Percentiles rank a stretch among this genome's conserved stretches.
Conservation (phyloP, 2,329 filamentous ascomycete genomes). For the Diplodia seriata region DNA sequence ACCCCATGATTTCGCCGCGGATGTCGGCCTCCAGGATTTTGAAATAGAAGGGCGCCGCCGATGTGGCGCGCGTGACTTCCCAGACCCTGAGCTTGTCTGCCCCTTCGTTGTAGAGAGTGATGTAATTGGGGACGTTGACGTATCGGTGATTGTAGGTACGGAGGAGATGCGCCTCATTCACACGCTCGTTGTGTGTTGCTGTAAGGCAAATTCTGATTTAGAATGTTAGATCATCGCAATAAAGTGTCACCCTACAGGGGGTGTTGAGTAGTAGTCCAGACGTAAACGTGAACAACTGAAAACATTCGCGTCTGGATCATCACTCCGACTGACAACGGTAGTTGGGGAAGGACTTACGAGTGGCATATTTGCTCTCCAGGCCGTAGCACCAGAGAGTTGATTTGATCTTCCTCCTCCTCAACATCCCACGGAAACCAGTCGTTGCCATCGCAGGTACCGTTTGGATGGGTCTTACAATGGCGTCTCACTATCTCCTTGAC, state of each 20-base stretch:
- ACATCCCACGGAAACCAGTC: slow-evolving; percentile 55
- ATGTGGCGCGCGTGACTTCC: slow-evolving; percentile 60
- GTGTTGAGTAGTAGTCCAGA: not conserved
- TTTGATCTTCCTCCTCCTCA: slow-evolving; percentile 35
- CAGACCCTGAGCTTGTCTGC: slow-evolving; percentile 57
- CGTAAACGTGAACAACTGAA: not conserved
- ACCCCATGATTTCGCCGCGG: slow-evolving; percentile 48
- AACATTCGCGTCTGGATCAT: not conserved
- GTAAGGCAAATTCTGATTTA: slow-evolving; percentile 53
- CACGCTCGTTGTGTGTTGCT: slow-evolving; percentile 55
- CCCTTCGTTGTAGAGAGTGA: slow-evolving; percentile 57
- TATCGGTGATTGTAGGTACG: slow-evolving; percentile 58
- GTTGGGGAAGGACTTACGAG: slow-evolving; percentile 40
- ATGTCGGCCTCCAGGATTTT: slow-evolving; percentile 56
- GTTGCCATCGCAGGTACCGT: slow-evolving; percentile 49
- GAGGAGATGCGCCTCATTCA: slow-evolving; percentile 57
- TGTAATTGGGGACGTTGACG: slow-evolving; percentile 51
- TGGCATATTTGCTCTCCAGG: slow-evolving; percentile 46
- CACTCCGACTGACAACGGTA: not conserved
- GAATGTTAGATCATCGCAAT: not conserved
- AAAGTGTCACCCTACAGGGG: not conserved
- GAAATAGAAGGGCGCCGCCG: slow-evolving; percentile 61
- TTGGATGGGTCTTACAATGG: slow-evolving; percentile 52
- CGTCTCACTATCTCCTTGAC: slow-evolving; percentile 54
- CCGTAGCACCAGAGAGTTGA: slow-evolving; percentile 27